A percentile compares a stretch with the other conserved stretches of the same genome.
phyloP scores from a whole-genome alignment of 345 rosid species.

The Linum tenue region DNA sequence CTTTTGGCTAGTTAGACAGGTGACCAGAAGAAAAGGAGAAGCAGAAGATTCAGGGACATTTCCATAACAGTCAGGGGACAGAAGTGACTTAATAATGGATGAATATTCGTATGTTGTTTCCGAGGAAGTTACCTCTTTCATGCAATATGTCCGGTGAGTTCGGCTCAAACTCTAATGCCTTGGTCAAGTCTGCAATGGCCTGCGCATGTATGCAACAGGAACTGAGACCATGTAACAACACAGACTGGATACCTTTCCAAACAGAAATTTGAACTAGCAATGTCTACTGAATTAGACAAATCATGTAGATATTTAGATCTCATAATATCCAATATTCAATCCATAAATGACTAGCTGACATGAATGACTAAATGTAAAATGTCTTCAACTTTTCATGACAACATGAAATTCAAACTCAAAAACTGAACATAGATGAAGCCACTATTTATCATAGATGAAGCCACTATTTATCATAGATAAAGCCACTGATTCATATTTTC shows the following conservation, averaged over 20 bases:
- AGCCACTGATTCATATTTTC: not conserved
- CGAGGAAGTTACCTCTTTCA: conserved; percentile 67
- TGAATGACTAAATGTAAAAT: not conserved
- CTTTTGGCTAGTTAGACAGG: not conserved
- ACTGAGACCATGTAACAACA: conserved; percentile 11
- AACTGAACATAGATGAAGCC: not conserved
- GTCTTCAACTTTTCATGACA: not conserved
- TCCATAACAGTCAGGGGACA: not conserved
- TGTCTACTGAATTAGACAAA: not conserved
- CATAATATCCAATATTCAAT: conserved; percentile 5
- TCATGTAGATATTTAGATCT: not conserved
- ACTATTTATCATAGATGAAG: not conserved
- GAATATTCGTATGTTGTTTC: conserved; percentile 4
- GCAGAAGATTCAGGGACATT: not conserved
- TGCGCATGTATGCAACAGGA: conserved; percentile 19
- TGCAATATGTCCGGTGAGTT: conserved; percentile 78
- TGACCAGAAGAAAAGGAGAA: not conserved
- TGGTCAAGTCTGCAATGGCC: conserved; percentile 88
- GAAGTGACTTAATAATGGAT: not conserved
- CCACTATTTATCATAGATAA: no score
- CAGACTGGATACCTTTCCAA: not conserved
- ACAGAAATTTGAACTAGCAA: conserved; percentile 2
- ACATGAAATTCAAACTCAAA: not conserved
- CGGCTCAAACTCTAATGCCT: conserved; percentile 85
- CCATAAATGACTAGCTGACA: conserved; percentile 8